phyloP scores from a whole-genome alignment of 2,329 filamentous ascomycete genomes.

The Penicillium corylophilum region DNA sequence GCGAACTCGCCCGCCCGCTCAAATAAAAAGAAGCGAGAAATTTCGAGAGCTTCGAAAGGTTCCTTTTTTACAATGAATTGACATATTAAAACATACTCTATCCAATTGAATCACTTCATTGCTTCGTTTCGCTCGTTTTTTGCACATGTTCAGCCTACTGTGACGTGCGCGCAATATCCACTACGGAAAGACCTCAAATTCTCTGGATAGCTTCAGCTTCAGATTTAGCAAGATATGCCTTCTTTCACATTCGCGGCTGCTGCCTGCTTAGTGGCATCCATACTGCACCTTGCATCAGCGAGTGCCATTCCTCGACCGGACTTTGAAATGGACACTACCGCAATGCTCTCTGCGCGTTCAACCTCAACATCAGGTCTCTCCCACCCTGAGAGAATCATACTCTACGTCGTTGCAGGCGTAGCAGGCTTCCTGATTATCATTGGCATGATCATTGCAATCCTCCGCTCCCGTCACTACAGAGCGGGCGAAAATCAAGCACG shows the following conservation, averaged over 20 bases:
- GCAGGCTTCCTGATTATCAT: not conserved
- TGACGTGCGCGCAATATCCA: not conserved
- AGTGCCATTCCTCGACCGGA: not conserved
- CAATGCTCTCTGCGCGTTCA: not conserved
- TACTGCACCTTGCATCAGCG: not conserved
- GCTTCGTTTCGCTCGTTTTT: not conserved
- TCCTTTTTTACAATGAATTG: not conserved
- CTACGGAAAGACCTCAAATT: not conserved
- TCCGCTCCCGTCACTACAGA: slow-evolving; percentile 1
- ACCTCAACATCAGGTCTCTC: not conserved
- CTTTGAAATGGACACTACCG: not conserved
- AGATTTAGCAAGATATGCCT: not conserved
- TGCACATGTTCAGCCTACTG: not conserved
- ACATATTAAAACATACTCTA: not conserved
- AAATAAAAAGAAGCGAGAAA: slow-evolving; percentile 5
- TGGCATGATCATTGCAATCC: not conserved
- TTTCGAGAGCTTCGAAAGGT: not conserved
- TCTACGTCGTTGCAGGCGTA: slow-evolving; percentile 5
- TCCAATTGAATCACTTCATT: not conserved
- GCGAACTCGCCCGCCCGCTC: not conserved
- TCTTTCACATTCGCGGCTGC: not conserved
- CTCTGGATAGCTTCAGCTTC: not conserved
- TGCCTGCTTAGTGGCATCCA: not conserved
- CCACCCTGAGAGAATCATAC: slow-evolving; percentile 5
- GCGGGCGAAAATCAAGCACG: not conserved